Evolutionary conservation across 768 basidiomycete species (phyloP), one percentile per base, ranked within the genome.

Genomic region (Fistulinella prunicolor): DNA sequence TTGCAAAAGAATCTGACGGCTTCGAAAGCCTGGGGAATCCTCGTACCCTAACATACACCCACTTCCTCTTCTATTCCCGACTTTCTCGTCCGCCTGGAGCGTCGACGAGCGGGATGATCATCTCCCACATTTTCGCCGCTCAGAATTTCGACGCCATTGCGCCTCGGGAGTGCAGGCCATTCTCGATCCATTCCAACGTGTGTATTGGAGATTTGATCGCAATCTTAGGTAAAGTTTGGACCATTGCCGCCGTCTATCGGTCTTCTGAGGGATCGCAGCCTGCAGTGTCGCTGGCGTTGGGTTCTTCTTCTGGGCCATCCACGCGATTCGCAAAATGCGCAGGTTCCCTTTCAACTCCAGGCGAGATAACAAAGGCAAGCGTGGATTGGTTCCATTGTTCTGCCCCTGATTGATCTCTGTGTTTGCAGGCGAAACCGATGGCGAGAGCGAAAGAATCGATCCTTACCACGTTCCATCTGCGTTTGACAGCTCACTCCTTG

Each of bases 191-290:
- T 0, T 50, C 43, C 14, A 50, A 42, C 3, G 53, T 66, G 4
- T 63, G 64, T 14, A 14, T 63, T 4, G 62, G 64, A 0, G 58
- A 63, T 44, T 10, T 63, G 17, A 23, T 63, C 32, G 53, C 47
- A 3, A 58, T 66, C 32, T 3, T 63, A 8, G 64, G 64, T 58
- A 26, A 3, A 61, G 49, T 14, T 16, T 13, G 8, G 4, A 23
- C 20, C n/a, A 17, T 16, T n/a, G 1, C 21, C 21, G 1, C 5
- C n/a, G 8, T 21, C 30, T 12, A 17, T 46, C 17, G 28, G 2
- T 22, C n/a, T 36, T 42, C 20, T 48, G 21, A 57, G 9, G 6
- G 3, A 17, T 19, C 3, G 12, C 26, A 61, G 49, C 46, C 2
- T 63, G 51, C 38, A 39, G 60, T 14, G 14, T 61, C 16, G 54